Conservation (phyloP, 2,329 filamentous ascomycete genomes). For the Diaporthe ampelina region DNA sequence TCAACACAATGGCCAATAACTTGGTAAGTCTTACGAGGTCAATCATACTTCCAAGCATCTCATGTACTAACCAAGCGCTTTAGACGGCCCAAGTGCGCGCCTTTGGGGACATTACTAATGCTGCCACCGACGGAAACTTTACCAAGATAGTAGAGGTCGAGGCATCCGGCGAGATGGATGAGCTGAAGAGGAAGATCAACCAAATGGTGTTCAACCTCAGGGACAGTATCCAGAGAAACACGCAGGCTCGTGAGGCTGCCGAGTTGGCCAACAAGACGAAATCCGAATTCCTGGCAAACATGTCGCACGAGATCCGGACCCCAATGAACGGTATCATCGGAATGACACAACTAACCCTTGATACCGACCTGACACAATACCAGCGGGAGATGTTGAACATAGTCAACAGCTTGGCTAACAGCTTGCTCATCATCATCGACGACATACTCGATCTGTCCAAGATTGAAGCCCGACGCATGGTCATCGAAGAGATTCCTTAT, state of each 20-base stretch:
- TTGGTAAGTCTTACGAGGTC: conserved; percentile 58
- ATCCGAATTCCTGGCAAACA: conserved; percentile 97
- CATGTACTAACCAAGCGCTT: conserved; percentile 56
- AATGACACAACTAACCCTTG: conserved; percentile 96
- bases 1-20: conserved; percentile 90
- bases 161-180: conserved; percentile 98
- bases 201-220: conserved; percentile 97
- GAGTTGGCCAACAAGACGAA: conserved; percentile 98
- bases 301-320: conserved; percentile 98
- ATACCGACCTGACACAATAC: conserved; percentile 94
- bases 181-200: conserved; percentile 98
- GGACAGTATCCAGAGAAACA: conserved; percentile 97
- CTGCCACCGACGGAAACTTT: conserved; percentile 96
- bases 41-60: not conserved
- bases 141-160: conserved; percentile 97
- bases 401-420: conserved; percentile 96
- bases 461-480: conserved; percentile 97
- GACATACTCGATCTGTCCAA: conserved; percentile 81
- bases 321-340: conserved; percentile 98
- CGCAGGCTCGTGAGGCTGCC: conserved; percentile 93
- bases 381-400: conserved; percentile 99
- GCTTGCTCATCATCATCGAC: conserved; percentile 96
- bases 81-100: conserved; percentile 96
- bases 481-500: conserved; percentile 98
- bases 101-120: conserved; percentile 98